A percentile compares a stretch with the other conserved stretches of the same genome.
Evolutionary conservation across 805 yeast species (phyloP).

Genomic region (Kluyveromyces nonfermentans): DNA sequence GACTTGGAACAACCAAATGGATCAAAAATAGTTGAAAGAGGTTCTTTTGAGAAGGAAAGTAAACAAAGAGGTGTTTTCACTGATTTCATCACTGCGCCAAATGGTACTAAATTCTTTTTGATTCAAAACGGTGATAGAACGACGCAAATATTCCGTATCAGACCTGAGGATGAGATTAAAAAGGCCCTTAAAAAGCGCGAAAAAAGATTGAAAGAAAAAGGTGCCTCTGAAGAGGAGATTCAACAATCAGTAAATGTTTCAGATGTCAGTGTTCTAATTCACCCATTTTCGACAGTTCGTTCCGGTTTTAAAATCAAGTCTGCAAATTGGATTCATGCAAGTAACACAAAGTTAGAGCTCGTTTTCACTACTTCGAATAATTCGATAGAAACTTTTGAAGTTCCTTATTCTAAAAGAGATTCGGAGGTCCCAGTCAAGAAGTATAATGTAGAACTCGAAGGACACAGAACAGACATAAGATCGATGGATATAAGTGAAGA

Average conservation of each 20-base stretch:
- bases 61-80: constrained; percentile 60
- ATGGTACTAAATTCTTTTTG: constrained; percentile 38
- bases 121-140: constrained; percentile 76
- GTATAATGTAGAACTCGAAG: constrained; percentile 60
- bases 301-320: constrained; percentile 54
- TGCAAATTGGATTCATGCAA: constrained; percentile 50
- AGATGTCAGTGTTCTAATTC: constrained; percentile 46
- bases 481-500: constrained; percentile 76
- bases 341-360: constrained; percentile 45
- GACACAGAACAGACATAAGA: constrained; percentile 87
- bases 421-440: constrained; percentile 39
- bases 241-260: constrained; percentile 38
- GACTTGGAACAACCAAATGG: constrained; percentile 46
- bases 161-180: constrained; percentile 66
- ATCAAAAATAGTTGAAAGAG: constrained; percentile 46
- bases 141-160: constrained; percentile 67
- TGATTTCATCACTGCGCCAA: constrained; percentile 33
- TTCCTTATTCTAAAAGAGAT: constrained; percentile 46
- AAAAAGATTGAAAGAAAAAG: constrained; percentile 68
- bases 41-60: constrained; percentile 66
- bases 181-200: constrained; percentile 72
- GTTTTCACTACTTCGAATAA: constrained; percentile 63
- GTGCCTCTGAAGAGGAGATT: constrained; percentile 52
- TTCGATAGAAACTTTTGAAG: constrained; percentile 57
- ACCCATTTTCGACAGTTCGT: constrained; percentile 62